A percentile compares a stretch with the other conserved stretches of the same genome.
phyloP scores from a whole-genome alignment of 257 asterid species.

The Echium plantagineum region DNA sequence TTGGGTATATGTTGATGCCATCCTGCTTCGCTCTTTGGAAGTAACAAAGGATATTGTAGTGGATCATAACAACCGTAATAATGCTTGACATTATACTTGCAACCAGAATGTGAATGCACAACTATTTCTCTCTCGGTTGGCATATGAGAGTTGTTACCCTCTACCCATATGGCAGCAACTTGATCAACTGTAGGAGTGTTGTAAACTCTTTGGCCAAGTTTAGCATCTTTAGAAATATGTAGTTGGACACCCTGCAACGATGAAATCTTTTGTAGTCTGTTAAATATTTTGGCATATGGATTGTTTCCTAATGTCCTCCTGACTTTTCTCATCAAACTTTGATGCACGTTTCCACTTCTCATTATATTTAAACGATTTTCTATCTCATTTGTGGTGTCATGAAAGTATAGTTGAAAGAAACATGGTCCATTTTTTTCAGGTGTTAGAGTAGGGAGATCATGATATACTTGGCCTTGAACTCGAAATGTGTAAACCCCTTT shows the following conservation, averaged over 20 bases:
- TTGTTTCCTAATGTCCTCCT: background rate
- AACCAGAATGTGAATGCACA: too few species aligned
- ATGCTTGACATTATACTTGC: too few species aligned
- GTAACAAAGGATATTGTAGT: too few species aligned
- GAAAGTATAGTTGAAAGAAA: background rate
- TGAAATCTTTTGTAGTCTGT: too few species aligned
- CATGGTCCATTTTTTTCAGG: background rate
- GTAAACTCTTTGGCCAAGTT: too few species aligned
- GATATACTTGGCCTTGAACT: slow-evolving; percentile 1
- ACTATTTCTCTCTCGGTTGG: too few species aligned
- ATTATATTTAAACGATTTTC: background rate
- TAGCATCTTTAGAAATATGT: too few species aligned
- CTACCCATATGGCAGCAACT: background rate
- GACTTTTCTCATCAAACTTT: background rate
- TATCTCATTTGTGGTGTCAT: background rate
- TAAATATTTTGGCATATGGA: background rate
- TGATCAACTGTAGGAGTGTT: background rate
- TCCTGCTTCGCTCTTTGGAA: too few species aligned
- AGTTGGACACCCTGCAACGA: too few species aligned
- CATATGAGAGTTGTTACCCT: background rate
- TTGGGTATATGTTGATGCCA: too few species aligned
- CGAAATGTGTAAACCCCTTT: slow-evolving; percentile 1
- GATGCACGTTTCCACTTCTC: too few species aligned
- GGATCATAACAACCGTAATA: too few species aligned
- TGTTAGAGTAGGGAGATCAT: background rate